A percentile compares a stretch with the other conserved stretches of the same genome.
Evolutionary conservation across 1,284 basidiomycete genomes (phyloP).

Genomic region (Trametes hirsuta): DNA sequence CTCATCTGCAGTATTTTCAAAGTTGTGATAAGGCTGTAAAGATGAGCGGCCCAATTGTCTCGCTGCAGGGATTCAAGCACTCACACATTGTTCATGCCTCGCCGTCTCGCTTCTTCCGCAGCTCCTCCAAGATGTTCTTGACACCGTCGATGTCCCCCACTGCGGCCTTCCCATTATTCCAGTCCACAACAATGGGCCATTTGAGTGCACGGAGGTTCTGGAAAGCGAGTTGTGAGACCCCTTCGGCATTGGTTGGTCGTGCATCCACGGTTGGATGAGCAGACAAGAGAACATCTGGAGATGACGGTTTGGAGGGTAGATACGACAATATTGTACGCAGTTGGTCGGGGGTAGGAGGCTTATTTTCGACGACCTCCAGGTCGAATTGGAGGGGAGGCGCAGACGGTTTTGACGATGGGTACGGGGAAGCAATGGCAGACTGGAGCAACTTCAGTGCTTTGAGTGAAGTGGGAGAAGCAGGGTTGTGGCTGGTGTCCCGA

Average conservation of each 20-base stretch:
- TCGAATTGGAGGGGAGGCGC: slow-evolving; percentile 65
- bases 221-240: slow-evolving; percentile 52
- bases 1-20: too few species aligned
- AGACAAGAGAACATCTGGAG: slow-evolving; percentile 51
- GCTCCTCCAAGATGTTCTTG: slow-evolving; percentile 58
- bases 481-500: slow-evolving; percentile 54
- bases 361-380: slow-evolving; percentile 68
- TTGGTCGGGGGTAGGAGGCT: slow-evolving; percentile 68
- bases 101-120: slow-evolving; percentile 67
- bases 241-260: slow-evolving; percentile 45
- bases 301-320: slow-evolving; percentile 39
- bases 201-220: slow-evolving; percentile 55
- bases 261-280: slow-evolving; percentile 55
- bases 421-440: slow-evolving; percentile 58
- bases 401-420: slow-evolving; percentile 52
- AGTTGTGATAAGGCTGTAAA: too few species aligned
- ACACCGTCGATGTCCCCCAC: slow-evolving; percentile 73
- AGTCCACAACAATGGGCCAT: slow-evolving; percentile 82
- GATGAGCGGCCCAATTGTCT: too few species aligned
- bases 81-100: slow-evolving; percentile 36
- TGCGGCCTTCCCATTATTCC: slow-evolving; percentile 66
- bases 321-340: slow-evolving; percentile 68
- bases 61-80: background rate
- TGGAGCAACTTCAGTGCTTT: slow-evolving; percentile 62
- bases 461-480: slow-evolving; percentile 63